Evolutionary conservation across 2,329 filamentous ascomycete species (phyloP).

Genomic region (Leptographium lundbergii): DNA sequence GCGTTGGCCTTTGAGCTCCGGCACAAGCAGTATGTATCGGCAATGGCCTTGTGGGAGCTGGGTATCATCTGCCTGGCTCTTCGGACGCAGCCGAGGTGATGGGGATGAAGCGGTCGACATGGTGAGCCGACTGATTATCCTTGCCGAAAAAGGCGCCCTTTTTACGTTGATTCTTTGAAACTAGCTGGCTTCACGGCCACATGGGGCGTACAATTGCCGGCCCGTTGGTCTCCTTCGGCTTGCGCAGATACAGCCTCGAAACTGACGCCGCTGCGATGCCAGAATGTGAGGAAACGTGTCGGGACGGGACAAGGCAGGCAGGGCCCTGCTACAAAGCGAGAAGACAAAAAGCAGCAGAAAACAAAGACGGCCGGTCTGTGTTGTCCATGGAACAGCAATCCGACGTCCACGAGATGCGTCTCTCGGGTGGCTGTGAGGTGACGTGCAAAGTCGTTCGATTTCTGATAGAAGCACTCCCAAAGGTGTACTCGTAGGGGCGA

Average conservation of each 20-base stretch:
- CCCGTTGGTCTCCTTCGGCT: background rate
- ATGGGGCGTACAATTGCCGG: background rate
- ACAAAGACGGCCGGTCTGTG: background rate
- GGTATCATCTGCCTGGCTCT: conserved; percentile 25
- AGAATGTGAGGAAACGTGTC: background rate
- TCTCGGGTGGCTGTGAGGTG: background rate
- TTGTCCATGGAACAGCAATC: background rate
- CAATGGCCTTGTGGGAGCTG: conserved; percentile 45
- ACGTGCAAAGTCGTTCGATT: background rate
- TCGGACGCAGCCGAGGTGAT: conserved; percentile 13
- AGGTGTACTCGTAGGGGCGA: background rate
- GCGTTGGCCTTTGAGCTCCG: conserved; percentile 43
- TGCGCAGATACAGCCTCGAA: too few relatives aligned
- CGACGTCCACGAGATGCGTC: background rate
- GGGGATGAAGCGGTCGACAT: conserved; percentile 15
- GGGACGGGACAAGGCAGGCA: background rate
- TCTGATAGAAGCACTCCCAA: too few relatives aligned
- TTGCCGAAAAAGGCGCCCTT: too few relatives aligned
- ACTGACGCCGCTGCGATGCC: background rate
- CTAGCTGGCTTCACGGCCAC: background rate
- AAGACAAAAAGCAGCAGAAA: background rate
- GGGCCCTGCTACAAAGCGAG: background rate
- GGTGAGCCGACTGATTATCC: too few relatives aligned
- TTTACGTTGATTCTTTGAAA: background rate
- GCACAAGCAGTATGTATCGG: conserved; percentile 43